Evolutionary conservation across 139 green algal species (phyloP).

Genomic region (Microglena sp.): DNA sequence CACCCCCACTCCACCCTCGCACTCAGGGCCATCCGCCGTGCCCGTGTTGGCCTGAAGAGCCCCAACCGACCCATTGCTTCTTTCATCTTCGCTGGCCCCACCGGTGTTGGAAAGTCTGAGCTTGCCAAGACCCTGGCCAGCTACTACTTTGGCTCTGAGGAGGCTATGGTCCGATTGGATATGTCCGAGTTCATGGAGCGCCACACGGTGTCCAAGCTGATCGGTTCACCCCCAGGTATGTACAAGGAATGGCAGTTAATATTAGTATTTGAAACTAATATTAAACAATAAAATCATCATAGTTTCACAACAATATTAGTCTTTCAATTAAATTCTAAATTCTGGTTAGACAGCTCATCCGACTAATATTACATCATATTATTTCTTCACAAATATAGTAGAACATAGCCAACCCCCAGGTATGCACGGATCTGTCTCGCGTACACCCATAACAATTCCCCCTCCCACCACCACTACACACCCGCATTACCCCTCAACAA

Average conservation of each 20-base stretch:
- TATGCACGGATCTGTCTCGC: too few relatives aligned
- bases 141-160: conserved; percentile 98
- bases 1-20: too few relatives aligned
- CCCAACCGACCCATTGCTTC: conserved; percentile 91
- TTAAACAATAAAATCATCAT: neutral
- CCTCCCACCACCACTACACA: too few relatives aligned
- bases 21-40: conserved; percentile 91
- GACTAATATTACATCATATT: too few relatives aligned
- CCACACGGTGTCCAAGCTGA: conserved; percentile 98
- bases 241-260: too few relatives aligned
- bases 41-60: conserved; percentile 96
- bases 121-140: conserved; percentile 95
- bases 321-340: too few relatives aligned
- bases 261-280: too few relatives aligned
- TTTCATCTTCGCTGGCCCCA: conserved; percentile 90
- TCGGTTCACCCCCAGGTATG: conserved; percentile 81
- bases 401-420: too few relatives aligned
- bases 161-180: conserved; percentile 95
- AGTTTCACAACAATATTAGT: too few relatives aligned
- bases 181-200: conserved; percentile 99
- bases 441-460: too few relatives aligned
- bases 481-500: too few relatives aligned
- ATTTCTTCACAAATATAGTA: neutral
- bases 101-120: conserved; percentile 96
- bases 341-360: too few relatives aligned